A percentile compares a stretch with the other conserved stretches of the same genome.
These are phyloP conservation scores for Curvularia sp. DNA, from an alignment of 2,329 filamentous ascomycete genomes.

Conservation along the genomic window DNA sequence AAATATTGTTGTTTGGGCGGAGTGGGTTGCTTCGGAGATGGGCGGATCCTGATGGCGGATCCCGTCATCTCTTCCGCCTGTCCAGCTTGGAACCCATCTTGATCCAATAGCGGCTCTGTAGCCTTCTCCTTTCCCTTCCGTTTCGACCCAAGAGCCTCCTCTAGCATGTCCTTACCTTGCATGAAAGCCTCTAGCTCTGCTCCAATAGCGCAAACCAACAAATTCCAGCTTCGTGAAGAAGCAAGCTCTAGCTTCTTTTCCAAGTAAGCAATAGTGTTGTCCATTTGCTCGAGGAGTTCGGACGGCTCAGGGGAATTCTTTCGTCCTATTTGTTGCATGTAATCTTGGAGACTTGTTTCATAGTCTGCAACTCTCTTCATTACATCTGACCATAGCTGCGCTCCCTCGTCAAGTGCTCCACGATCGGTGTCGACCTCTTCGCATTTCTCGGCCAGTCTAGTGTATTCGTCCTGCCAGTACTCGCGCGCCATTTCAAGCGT, in stretches of 20 bases:
- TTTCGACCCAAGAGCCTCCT: conserved; percentile 45
- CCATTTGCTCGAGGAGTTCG: conserved; percentile 58
- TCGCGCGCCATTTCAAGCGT: conserved; percentile 74
- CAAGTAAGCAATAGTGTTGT: conserved; percentile 62
- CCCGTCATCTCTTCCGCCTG: conserved; percentile 40
- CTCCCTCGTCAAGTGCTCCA: conserved; percentile 71
- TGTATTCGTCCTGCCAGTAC: conserved; percentile 73
- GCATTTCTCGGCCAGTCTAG: conserved; percentile 63
- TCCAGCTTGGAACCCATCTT: conserved; percentile 24
- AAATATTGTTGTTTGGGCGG: conserved; percentile 39
- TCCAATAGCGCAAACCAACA: conserved; percentile 77
- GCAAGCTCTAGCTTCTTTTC: conserved; percentile 63
- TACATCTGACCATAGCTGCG: conserved; percentile 69
- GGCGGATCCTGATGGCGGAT: conserved; percentile 42
- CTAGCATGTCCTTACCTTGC: conserved; percentile 66
- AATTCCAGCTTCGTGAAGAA: conserved; percentile 71
- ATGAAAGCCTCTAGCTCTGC: conserved; percentile 74
- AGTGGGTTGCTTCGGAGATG: conserved; percentile 41
- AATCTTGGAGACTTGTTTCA: conserved; percentile 66
- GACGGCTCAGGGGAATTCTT: conserved; percentile 26
- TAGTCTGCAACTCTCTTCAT: conserved; percentile 68
- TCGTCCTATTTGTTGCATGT: conserved; percentile 55
- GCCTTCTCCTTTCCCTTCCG: conserved; percentile 42
- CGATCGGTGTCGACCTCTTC: conserved; percentile 67
- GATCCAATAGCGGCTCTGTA: conserved; percentile 28